Evolutionary conservation across 805 yeast genomes (phyloP).

Genomic region (Pichia sporocuriosa): DNA sequence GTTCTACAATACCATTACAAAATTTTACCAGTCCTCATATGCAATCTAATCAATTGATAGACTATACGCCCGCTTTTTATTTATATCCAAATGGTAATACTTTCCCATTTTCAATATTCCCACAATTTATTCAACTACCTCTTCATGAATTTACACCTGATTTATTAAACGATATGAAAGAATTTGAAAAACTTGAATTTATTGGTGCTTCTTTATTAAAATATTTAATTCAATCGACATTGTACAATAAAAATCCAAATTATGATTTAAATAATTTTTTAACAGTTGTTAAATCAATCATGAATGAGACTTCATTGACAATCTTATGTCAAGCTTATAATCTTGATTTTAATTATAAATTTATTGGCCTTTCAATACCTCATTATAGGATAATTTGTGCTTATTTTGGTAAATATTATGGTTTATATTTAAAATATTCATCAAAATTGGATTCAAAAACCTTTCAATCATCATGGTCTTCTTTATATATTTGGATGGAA

Average conservation of each 20-base stretch:
- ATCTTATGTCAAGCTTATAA: slow-evolving; percentile 6
- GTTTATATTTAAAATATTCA: slow-evolving; percentile 1
- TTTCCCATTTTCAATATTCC: slow-evolving; percentile 3
- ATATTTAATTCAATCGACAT: slow-evolving; percentile 1
- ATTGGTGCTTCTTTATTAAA: slow-evolving; percentile 6
- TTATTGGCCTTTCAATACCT: background rate
- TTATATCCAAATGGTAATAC: background rate
- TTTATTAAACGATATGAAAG: background rate
- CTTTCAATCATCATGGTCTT: no score
- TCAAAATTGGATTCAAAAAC: no score
- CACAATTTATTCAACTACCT: slow-evolving; percentile 3
- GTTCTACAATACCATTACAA: background rate
- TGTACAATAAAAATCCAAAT: background rate
- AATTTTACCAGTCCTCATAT: no score
- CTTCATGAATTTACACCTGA: background rate
- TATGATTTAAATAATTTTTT: background rate
- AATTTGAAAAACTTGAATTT: background rate
- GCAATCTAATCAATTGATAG: background rate
- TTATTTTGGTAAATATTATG: slow-evolving; percentile 7
- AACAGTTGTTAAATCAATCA: background rate
- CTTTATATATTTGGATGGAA: slow-evolving; percentile 4
- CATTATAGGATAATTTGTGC: slow-evolving; percentile 4
- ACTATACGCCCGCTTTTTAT: background rate
- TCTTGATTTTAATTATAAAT: slow-evolving; percentile 6
- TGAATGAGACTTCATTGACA: slow-evolving; percentile 1